Percentiles rank a stretch among this genome's conserved stretches.
These are phyloP conservation scores for Ustilago loliicola DNA, from an alignment of 1,284 basidiomycete genomes.

Conservation along the genomic window DNA sequence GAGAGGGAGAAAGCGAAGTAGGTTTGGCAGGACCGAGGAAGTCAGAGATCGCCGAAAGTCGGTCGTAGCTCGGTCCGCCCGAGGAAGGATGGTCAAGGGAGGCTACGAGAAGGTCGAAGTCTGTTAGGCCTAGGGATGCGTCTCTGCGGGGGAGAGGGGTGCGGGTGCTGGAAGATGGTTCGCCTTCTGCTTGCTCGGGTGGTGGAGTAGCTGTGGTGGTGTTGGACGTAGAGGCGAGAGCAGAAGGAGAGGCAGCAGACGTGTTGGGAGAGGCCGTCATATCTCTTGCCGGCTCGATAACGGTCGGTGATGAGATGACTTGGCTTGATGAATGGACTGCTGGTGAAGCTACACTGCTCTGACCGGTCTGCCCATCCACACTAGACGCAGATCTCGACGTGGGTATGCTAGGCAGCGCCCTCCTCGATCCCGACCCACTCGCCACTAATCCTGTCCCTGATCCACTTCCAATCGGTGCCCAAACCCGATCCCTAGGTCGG, in stretches of 20 bases:
- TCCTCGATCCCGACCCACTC: background rate
- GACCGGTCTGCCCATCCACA: background rate
- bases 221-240: background rate
- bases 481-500: slow-evolving; percentile 23
- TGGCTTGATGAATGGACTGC: background rate
- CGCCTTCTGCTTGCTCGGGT: background rate
- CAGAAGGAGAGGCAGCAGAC: background rate
- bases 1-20: slow-evolving; percentile 65
- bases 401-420: background rate
- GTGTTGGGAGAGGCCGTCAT: background rate
- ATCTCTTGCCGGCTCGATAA: background rate
- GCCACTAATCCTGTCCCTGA: background rate
- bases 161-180: background rate
- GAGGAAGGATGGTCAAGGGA: slow-evolving; percentile 45
- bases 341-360: background rate
- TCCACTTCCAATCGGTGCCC: slow-evolving; percentile 2
- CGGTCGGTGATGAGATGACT: background rate
- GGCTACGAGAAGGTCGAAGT: slow-evolving; percentile 66
- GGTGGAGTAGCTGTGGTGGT: background rate
- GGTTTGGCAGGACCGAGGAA: slow-evolving; percentile 76
- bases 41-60: slow-evolving; percentile 76
- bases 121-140: slow-evolving; percentile 53
- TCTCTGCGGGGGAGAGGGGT: slow-evolving; percentile 17
- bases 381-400: background rate
- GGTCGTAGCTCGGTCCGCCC: slow-evolving; percentile 61